Evolutionary conservation across 1,284 basidiomycete genomes (phyloP).

Genomic region (Rhodotorula mucilaginosa): DNA sequence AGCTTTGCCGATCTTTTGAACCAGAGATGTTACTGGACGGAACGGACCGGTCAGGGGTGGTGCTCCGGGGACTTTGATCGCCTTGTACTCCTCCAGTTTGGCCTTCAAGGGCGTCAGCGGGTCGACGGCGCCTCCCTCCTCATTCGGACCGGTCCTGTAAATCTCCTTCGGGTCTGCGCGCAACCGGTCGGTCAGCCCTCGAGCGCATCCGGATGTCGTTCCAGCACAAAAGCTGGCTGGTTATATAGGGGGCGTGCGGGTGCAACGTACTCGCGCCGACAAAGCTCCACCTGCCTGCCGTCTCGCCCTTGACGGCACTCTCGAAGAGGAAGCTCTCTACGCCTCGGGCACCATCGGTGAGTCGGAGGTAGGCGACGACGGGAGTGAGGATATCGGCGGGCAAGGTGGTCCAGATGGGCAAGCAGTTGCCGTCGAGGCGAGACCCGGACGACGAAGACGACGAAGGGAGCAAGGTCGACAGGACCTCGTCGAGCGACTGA

Average conservation of each 20-base stretch:
- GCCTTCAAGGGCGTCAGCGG: constrained; percentile 80
- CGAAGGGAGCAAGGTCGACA: constrained; percentile 27
- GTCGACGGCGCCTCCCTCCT: constrained; percentile 74
- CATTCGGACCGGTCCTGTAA: constrained; percentile 79
- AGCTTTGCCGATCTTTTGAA: neutral
- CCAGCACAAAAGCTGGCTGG: no score
- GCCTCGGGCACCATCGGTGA: constrained; percentile 81
- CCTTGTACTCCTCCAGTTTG: constrained; percentile 82
- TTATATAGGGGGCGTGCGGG: neutral
- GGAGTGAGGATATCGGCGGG: constrained; percentile 96
- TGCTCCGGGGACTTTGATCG: constrained; percentile 84
- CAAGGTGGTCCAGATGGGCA: constrained; percentile 87
- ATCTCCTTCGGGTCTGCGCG: constrained; percentile 82
- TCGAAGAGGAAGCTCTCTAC: constrained; percentile 82
- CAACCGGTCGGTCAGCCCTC: neutral
- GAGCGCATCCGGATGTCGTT: no score
- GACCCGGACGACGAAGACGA: constrained; percentile 17
- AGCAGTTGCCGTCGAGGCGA: constrained; percentile 65
- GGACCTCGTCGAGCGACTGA: constrained; percentile 30
- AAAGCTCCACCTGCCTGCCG: constrained; percentile 89
- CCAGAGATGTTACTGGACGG: neutral
- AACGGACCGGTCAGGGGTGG: constrained; percentile 76
- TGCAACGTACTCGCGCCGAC: constrained; percentile 77
- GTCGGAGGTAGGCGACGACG: constrained; percentile 91
- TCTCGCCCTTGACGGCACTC: constrained; percentile 86